Percentiles rank a stretch among this genome's conserved stretches.
Evolutionary conservation across 2,329 filamentous ascomycete genomes (phyloP).

Genomic region (Bipolaris victoriae): DNA sequence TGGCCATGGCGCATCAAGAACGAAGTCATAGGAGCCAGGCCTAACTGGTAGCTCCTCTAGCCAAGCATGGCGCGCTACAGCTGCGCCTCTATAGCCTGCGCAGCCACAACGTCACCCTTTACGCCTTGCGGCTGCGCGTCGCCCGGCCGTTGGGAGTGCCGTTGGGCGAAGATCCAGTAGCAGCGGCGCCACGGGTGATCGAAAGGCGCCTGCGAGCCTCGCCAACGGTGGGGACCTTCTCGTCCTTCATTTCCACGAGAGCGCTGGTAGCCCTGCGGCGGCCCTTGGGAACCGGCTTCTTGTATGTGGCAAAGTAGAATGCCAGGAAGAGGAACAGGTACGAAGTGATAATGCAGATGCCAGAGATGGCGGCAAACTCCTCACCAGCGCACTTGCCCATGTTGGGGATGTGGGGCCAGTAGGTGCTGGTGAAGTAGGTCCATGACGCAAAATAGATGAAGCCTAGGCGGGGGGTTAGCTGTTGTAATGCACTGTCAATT

Average conservation of each 20-base stretch:
- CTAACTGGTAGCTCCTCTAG: slow-evolving; percentile 10
- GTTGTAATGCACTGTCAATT: slow-evolving; percentile 2
- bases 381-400: slow-evolving; percentile 87
- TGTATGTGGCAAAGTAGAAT: slow-evolving; percentile 98
- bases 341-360: slow-evolving; percentile 88
- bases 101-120: slow-evolving; percentile 45
- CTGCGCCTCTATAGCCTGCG: not conserved
- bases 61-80: not conserved
- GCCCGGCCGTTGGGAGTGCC: slow-evolving; percentile 61
- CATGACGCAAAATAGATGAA: slow-evolving; percentile 99
- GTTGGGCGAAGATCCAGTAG: slow-evolving; percentile 54
- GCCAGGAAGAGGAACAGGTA: slow-evolving; percentile 98
- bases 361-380: slow-evolving; percentile 93
- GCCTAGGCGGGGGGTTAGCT: slow-evolving; percentile 58
- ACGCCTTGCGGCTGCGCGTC: slow-evolving; percentile 74
- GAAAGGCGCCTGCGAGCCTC: slow-evolving; percentile 59
- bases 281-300: slow-evolving; percentile 77
- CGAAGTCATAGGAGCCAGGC: slow-evolving; percentile 9
- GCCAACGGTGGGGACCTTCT: slow-evolving; percentile 64
- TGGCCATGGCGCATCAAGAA: slow-evolving; percentile 10
- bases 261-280: slow-evolving; percentile 81
- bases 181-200: slow-evolving; percentile 50
- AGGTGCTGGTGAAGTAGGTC: slow-evolving; percentile 94
- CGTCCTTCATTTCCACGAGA: slow-evolving; percentile 81
- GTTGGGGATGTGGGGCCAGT: slow-evolving; percentile 86